Conservation (phyloP, 2,329 filamentous ascomycete species). For the Hymenoscyphus salicellus region DNA sequence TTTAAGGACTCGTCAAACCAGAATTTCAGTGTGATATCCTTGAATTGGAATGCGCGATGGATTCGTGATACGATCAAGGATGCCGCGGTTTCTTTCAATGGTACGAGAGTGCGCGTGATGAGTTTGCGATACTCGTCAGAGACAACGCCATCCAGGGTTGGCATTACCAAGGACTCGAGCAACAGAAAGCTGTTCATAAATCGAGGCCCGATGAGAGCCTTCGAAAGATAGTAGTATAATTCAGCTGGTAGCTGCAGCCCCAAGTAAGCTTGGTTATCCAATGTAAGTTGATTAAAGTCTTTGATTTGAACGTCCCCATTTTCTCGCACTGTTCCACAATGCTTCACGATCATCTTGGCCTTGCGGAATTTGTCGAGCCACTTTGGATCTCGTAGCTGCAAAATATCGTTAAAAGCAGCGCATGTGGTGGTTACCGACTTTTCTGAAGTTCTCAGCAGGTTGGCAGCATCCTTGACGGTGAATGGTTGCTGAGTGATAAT, state of each 20-base stretch:
- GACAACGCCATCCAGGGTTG: constrained; percentile 81
- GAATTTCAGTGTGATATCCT: constrained; percentile 70
- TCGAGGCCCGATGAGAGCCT: constrained; percentile 74
- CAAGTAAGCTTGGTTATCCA: constrained; percentile 84
- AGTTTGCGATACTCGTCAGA: constrained; percentile 78
- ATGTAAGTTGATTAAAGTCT: constrained; percentile 69
- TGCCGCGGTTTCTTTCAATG: constrained; percentile 72
- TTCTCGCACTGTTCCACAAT: constrained; percentile 70
- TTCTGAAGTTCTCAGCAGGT: constrained; percentile 69
- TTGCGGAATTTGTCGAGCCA: constrained; percentile 87
- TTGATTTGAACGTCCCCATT: constrained; percentile 70
- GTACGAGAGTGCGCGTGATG: constrained; percentile 69
- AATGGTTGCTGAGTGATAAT: constrained; percentile 50
- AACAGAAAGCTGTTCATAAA: constrained; percentile 80
- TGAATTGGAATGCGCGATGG: constrained; percentile 78
- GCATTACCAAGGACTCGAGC: constrained; percentile 70
- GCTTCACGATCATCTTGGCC: constrained; percentile 79
- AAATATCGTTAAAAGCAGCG: constrained; percentile 74
- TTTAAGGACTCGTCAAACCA: constrained; percentile 78
- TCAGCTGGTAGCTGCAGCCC: constrained; percentile 88
- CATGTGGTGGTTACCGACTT: constrained; percentile 71
- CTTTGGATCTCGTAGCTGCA: constrained; percentile 65
- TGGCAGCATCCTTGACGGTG: constrained; percentile 72
- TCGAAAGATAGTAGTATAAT: constrained; percentile 84
- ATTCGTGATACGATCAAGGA: constrained; percentile 75